Evolutionary conservation across 345 rosid species (phyloP), one percentile per base, ranked within the genome.

Genomic region (Hibiscus syriacus): DNA sequence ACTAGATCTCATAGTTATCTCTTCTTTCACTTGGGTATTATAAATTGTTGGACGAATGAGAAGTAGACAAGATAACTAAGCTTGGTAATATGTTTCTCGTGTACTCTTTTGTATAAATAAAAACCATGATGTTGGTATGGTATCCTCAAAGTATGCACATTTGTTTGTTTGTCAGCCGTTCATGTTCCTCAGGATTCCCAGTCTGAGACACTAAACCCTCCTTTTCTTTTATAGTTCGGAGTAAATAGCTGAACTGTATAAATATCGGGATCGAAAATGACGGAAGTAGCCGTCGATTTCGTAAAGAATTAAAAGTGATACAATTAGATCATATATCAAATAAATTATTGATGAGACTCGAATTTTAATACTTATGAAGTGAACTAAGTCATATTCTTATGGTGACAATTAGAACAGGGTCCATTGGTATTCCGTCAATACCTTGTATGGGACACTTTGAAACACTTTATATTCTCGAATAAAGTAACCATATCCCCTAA

Each of bases 401-500:
- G 38, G 38, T 0, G 9, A 10, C 57, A 65, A 30, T 27, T 48
- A 49, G n/a, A 65, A 29, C 17, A 65, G 69, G 56, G 69, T 65
- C 69, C 69, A 49, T 65, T 17, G 16, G 23, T 26, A 63, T 43
- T 63, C 38, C 19, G 16, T 43, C 67, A 63, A 43, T 63, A 50
- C 56, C 69, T 46, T 65, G 29, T 49, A 48, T 65, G 49, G 55
- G 69, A 49, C 57, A 65, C 69, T 65, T 49, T 17, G 27, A 68
- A 26, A 16, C 16, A 68, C 71, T 68, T 68, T 68, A 68, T 55
- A 39, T 39, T 23, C 63, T 55, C 62, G 50, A 55, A 68, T 54
- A 68, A 68, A 68, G 71, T 55, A 68, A 68, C 26, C 53, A 6
- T 68, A 53, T 68, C 71, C 71, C 67, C 62, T 53, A 54, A 53